Evolutionary conservation across 176 grass and related monocot genomes (phyloP).

Genomic region (Elaeis guineensis): DNA sequence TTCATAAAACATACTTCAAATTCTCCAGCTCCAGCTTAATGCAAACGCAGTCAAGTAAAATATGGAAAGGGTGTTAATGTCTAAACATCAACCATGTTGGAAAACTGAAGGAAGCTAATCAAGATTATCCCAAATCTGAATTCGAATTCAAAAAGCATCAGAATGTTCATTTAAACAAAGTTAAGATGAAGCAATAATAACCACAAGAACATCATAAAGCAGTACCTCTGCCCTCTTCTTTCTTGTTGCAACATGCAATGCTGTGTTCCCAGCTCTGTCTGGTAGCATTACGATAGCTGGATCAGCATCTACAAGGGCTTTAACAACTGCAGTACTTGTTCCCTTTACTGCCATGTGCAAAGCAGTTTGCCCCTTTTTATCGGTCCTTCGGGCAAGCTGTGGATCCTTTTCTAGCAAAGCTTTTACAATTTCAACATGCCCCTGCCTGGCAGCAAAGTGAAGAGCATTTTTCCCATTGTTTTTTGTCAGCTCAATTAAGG

Average conservation of each 20-base stretch:
- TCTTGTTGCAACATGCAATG: slow-evolving; percentile 8
- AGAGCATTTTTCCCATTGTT: slow-evolving; percentile 14
- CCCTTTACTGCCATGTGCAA: slow-evolving; percentile 17
- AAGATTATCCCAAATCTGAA: no score
- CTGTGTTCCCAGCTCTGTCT: slow-evolving; percentile 10
- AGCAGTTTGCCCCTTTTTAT: slow-evolving; percentile 12
- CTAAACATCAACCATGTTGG: no score
- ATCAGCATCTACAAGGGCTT: slow-evolving; percentile 12
- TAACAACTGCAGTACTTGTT: neutral
- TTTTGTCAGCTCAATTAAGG: slow-evolving; percentile 1
- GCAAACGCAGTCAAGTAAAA: no score
- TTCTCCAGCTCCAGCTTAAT: no score
- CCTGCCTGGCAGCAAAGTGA: slow-evolving; percentile 6
- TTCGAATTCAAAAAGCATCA: no score
- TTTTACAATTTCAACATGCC: neutral
- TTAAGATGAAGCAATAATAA: no score
- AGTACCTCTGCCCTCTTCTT: slow-evolving; percentile 11
- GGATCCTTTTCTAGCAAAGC: slow-evolving; percentile 9
- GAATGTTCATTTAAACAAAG: no score
- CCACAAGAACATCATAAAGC: no score
- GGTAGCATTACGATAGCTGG: slow-evolving; percentile 18
- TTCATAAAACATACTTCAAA: no score
- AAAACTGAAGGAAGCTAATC: no score
- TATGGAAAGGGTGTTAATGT: no score
- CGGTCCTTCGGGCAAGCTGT: slow-evolving; percentile 14